Evolutionary conservation across 2,329 filamentous ascomycete species (phyloP).

Genomic region (Capronia epimyces): DNA sequence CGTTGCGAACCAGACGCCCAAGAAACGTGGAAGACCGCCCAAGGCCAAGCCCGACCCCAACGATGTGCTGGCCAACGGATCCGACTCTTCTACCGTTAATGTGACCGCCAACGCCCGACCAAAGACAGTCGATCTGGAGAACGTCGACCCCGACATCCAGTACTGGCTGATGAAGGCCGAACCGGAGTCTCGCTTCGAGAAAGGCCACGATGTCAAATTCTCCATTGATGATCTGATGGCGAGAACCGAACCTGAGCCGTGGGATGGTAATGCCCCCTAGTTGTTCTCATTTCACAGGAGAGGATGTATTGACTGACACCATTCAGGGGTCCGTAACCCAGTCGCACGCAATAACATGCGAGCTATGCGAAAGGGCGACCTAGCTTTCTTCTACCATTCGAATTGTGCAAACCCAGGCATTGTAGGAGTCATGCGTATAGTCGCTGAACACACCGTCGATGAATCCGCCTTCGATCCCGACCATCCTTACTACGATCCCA

Average conservation of each 20-base stretch:
- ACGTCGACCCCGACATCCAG: slow-evolving; percentile 34
- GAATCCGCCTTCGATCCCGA: slow-evolving; percentile 65
- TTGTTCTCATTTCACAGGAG: not conserved
- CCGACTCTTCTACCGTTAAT: not conserved
- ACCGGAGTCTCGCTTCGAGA: slow-evolving; percentile 78
- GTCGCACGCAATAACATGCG: slow-evolving; percentile 80
- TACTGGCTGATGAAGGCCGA: slow-evolving; percentile 87
- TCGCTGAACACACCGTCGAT: slow-evolving; percentile 75
- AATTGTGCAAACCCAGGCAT: slow-evolving; percentile 88
- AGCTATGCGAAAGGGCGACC: slow-evolving; percentile 83
- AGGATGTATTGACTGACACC: not conserved
- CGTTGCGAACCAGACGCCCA: not conserved
- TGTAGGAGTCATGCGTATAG: slow-evolving; percentile 82
- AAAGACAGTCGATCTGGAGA: slow-evolving; percentile 7
- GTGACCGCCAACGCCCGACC: not conserved
- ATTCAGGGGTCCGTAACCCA: slow-evolving; percentile 24
- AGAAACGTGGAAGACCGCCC: not conserved
- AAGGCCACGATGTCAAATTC: slow-evolving; percentile 83
- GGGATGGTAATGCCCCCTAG: slow-evolving; percentile 63
- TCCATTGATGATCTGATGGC: slow-evolving; percentile 83
- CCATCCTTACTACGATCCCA: slow-evolving; percentile 77
- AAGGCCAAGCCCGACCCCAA: not conserved
- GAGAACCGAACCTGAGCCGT: slow-evolving; percentile 72
- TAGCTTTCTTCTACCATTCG: slow-evolving; percentile 96
- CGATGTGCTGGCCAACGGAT: not conserved